Evolutionary conservation across 345 rosid species (phyloP), one percentile per base, ranked within the genome.

Genomic region (Hevea brasiliensis): DNA sequence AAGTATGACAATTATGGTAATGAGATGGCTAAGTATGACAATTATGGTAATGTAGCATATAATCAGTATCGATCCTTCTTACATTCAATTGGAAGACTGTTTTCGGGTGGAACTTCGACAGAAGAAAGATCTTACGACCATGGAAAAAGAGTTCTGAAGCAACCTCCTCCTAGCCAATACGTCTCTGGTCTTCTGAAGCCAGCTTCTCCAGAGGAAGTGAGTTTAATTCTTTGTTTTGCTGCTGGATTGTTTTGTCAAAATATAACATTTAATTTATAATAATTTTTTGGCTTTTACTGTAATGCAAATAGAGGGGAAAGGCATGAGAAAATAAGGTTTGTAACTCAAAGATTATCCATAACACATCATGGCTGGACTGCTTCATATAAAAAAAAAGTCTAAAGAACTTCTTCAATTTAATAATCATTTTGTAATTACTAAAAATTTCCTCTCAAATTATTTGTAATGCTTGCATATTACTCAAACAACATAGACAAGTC

Each of bases 101-200:
- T 78, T 76, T 80, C 82, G 3, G 68, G 70, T 72, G 51, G 79
- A 32, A 12, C 71, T 58, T 55, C 47, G 20, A 64, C 73, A n/a
- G 77, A 75, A 68, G 82, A 77, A 68, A 76, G 68, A 61, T 80
- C 77, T 69, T 23, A 41, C 21, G 55, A 59, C 26, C 53, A 40
- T 54, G 21, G 15, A 50, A 50, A 17, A 50, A 50, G 0, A 50
- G 66, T 47, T 65, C 75, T 73, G 71, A 79, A 78, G 74, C 95
- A 89, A 77, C 97, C 95, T 64, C 98, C 97, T 15, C 79, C 85
- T 35, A 86, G 90, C 74, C 89, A 89, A 81, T 77, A 90, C 54
- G 58, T 82, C 32, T 77, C 87, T 70, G 93, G 91, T 67, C 79
- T 76, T 72, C 80, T 93, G 15, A 35, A 82, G 79, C 96, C 96